Evolutionary conservation across 495 filamentous ascomycete genomes (phyloP), one percentile per base, ranked within the genome.

Genomic region (Podospora anserina): DNA sequence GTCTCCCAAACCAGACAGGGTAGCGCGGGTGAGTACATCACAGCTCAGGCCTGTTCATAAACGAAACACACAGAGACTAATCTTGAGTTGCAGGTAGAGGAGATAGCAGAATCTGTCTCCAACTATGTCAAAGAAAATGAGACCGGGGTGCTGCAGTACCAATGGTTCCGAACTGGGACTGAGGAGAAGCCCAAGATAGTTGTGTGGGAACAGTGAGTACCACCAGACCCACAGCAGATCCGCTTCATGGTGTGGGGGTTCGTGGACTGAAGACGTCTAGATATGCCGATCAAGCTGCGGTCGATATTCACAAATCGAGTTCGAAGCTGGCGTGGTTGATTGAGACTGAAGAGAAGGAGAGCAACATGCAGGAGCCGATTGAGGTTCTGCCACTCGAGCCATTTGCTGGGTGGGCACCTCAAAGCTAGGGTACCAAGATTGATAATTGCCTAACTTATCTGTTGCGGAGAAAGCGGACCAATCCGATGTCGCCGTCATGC

Each of bases 111-210:
- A 55, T 54, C 54, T 1, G 27, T 68, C 3, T 59, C 59, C 57
- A 63, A 66, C 7, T 58, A 68, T 26, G 72, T 76, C 34, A 66
- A 74, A 66, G 68, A 63, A 13, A 72, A 69, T 54, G 74, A 76
- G 68, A 70, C 74, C 19, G 72, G 68, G 15, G 66, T 68, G 7
- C 28, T 76, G 28, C 66, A 74, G 58, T 76, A 76, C 68, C 64
- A 74, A 19, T 76, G 74, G 74, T 76, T 74, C 30, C 26, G 34
- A 16, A 65, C 61, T 18, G 34, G 16, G 11, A 66, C 60, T n/a
- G 60, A 61, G 30, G 64, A 65, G 58, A 20, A 71, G 57, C 74
- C 74, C 26, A 67, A 68, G 30, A 68, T 76, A 54, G 27, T 70
- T 5, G 66, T 76, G 3, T 69, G 67, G 68, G 74, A 76, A 65